Evolutionary conservation across 345 rosid species (phyloP).

Genomic region (Aethionema arabicum): DNA sequence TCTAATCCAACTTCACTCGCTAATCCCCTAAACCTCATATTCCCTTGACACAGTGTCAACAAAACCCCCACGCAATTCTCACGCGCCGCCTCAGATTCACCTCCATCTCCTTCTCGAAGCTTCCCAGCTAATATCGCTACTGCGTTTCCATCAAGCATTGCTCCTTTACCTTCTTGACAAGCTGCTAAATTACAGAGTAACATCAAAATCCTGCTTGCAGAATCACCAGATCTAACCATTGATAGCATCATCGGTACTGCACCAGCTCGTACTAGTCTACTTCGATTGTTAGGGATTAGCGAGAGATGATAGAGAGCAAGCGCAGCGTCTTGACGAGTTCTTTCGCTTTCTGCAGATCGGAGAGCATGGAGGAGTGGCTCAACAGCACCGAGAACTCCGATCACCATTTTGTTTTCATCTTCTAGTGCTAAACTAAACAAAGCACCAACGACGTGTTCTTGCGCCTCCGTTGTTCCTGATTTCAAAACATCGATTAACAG

Average conservation of each 20-base stretch:
- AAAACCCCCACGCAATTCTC: conserved; percentile 71
- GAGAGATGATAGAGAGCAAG: conserved; percentile 77
- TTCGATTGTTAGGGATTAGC: conserved; percentile 57
- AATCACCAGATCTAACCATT: conserved; percentile 50
- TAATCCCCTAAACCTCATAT: conserved; percentile 74
- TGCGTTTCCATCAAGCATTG: conserved; percentile 71
- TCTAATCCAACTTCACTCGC: conserved; percentile 56
- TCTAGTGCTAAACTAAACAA: conserved; percentile 77
- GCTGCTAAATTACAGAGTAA: conserved; percentile 70
- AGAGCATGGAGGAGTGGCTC: conserved; percentile 71
- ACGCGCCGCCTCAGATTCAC: conserved; percentile 47
- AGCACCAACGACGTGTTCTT: conserved; percentile 80
- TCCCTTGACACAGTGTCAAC: conserved; percentile 53
- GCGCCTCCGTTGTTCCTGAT: conserved; percentile 66
- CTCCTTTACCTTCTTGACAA: conserved; percentile 60
- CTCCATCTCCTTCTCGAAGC: conserved; percentile 44
- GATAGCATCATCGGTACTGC: conserved; percentile 60
- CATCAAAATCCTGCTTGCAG: conserved; percentile 50
- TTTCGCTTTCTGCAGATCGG: conserved; percentile 54
- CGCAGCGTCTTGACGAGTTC: conserved; percentile 64
- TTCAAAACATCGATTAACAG: conserved; percentile 58
- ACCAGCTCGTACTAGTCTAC: conserved; percentile 61
- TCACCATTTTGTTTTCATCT: conserved; percentile 77
- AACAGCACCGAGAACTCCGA: conserved; percentile 79
- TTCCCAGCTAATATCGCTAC: conserved; percentile 57